Evolutionary conservation across 345 rosid species (phyloP).

Genomic region (Bruguiera gymnorhiza): DNA sequence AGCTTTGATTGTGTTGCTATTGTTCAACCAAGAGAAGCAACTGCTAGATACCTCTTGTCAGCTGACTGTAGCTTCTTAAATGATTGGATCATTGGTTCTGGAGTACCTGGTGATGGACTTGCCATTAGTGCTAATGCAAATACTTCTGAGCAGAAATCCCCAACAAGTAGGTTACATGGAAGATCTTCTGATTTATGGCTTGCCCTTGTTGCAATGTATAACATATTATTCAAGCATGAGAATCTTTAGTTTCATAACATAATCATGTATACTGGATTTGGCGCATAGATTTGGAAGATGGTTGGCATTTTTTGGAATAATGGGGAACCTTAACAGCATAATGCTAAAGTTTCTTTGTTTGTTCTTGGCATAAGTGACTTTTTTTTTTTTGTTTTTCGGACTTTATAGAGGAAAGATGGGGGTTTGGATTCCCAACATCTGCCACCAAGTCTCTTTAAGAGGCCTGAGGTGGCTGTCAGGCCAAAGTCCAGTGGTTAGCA

Average conservation of each 20-base stretch:
- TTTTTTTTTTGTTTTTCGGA: not conserved
- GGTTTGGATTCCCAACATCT: too few species aligned
- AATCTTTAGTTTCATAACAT: not conserved
- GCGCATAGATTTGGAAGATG: not conserved
- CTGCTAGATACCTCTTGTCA: slow-evolving; percentile 81
- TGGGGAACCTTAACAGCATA: not conserved
- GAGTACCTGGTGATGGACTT: slow-evolving; percentile 32
- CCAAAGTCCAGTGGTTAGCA: not conserved
- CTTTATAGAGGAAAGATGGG: not conserved
- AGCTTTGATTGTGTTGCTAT: slow-evolving; percentile 84
- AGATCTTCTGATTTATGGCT: slow-evolving; percentile 7
- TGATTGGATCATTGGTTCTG: slow-evolving; percentile 75
- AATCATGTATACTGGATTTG: not conserved
- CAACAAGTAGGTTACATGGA: slow-evolving; percentile 41
- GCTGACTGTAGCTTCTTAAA: slow-evolving; percentile 89
- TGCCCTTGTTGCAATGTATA: slow-evolving; percentile 5
- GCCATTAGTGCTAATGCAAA: slow-evolving; percentile 28
- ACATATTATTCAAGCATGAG: not conserved
- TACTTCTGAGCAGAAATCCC: slow-evolving; percentile 30
- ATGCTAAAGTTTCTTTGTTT: not conserved
- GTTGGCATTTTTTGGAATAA: not conserved
- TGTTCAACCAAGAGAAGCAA: slow-evolving; percentile 76
- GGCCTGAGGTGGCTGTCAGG: too few species aligned
- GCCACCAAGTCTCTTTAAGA: too few species aligned
- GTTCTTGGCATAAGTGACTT: not conserved